Evolutionary conservation across 2,329 filamentous ascomycete species (phyloP).

Genomic region (Alternaria burnsii): DNA sequence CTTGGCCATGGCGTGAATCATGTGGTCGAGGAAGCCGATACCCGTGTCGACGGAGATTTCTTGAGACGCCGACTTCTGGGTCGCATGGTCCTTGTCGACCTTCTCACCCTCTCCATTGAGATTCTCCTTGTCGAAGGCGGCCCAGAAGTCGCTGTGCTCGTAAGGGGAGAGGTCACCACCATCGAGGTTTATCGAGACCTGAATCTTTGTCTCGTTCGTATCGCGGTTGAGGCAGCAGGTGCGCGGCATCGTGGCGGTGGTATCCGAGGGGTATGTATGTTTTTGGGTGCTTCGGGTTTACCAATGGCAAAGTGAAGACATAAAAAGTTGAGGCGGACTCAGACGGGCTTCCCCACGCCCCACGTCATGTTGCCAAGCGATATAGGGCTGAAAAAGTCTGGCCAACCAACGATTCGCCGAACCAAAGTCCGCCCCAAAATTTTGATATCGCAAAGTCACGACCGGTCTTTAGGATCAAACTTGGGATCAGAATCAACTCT

Average conservation of each 20-base stretch:
- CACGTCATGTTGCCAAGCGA: constrained; percentile 35
- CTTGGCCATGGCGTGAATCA: constrained; percentile 96
- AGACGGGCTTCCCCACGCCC: constrained; percentile 31
- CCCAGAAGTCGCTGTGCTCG: constrained; percentile 46
- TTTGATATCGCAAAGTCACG: constrained; percentile 38
- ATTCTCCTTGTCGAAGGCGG: constrained; percentile 56
- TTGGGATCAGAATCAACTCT: neutral
- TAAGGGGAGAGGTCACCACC: constrained; percentile 74
- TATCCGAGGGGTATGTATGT: neutral
- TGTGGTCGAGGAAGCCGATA: constrained; percentile 98
- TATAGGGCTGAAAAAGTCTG: constrained; percentile 40
- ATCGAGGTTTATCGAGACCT: constrained; percentile 90
- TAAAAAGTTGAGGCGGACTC: constrained; percentile 34
- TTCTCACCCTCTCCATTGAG: constrained; percentile 44
- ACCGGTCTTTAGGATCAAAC: constrained; percentile 5
- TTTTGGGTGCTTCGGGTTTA: neutral
- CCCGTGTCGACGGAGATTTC: constrained; percentile 89
- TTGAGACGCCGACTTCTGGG: constrained; percentile 84
- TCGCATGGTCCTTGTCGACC: constrained; percentile 72
- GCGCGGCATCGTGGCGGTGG: constrained; percentile 57
- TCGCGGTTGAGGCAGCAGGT: constrained; percentile 83
- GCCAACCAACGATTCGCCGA: constrained; percentile 35
- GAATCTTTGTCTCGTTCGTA: constrained; percentile 98
- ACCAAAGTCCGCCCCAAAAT: constrained; percentile 34
- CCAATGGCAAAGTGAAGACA: neutral